These are phyloP conservation scores for Mucor circinelloides DNA, from an alignment of 371 early-diverging fungal species.

Conservation along the genomic window DNA sequence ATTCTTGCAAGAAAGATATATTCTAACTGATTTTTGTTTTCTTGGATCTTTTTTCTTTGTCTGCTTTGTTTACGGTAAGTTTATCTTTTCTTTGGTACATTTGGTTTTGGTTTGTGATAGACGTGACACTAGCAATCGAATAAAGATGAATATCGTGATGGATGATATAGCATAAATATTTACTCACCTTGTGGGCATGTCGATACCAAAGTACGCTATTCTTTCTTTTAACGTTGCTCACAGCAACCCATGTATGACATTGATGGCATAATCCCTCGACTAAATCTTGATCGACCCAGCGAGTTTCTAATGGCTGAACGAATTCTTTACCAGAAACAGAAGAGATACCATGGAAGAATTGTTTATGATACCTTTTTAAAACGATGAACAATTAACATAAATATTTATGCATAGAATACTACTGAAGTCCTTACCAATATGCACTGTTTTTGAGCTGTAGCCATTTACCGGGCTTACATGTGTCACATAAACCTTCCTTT, in stretches of 20 bases:
- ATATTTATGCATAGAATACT: not conserved
- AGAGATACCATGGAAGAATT: constrained; percentile 91
- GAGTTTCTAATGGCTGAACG: constrained; percentile 72
- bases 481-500: constrained; percentile 90
- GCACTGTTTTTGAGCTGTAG: constrained; percentile 92
- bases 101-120: constrained; percentile 78
- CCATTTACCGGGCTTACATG: constrained; percentile 88
- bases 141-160: not conserved
- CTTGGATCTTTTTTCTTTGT: constrained; percentile 9
- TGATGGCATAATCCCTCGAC: constrained; percentile 90
- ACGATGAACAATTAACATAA: not conserved
- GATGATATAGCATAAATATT: not conserved
- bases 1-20: not conserved
- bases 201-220: constrained; percentile 88
- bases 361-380: constrained; percentile 86
- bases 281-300: constrained; percentile 66
- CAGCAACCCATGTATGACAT: constrained; percentile 83
- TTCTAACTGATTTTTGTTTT: constrained; percentile 13
- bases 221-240: constrained; percentile 77
- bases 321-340: constrained; percentile 85
- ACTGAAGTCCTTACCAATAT: constrained; percentile 66
- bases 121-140: constrained; percentile 69
- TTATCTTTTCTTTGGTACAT: constrained; percentile 29
- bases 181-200: constrained; percentile 81
- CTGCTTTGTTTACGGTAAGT: not conserved